These are phyloP conservation scores for Mucor mucedo DNA, from an alignment of 371 early-diverging fungal species.

Conservation along the genomic window DNA sequence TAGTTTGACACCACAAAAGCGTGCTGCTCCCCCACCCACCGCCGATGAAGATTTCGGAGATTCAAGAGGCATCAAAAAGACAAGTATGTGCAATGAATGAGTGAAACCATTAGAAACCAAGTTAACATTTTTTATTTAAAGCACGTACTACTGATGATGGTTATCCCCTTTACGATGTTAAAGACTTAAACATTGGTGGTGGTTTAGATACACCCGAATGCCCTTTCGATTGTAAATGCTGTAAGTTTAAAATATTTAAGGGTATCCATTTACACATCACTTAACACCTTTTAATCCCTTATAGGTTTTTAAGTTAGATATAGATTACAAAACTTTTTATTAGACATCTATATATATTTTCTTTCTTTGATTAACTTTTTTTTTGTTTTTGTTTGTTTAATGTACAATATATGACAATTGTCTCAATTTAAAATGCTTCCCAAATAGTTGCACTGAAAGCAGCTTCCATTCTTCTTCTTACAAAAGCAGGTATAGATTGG, in stretches of 20 bases:
- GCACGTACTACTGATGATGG: constrained; percentile 60
- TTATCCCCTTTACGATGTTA: constrained; percentile 55
- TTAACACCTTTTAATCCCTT: too few relatives aligned
- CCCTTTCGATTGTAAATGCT: constrained; percentile 57
- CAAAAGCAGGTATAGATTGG: constrained; percentile 84
- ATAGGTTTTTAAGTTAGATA: background rate
- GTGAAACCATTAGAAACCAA: background rate
- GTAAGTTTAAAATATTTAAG: constrained; percentile 31
- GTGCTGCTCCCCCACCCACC: constrained; percentile 26
- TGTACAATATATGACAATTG: background rate
- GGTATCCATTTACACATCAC: background rate
- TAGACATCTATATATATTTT: background rate
- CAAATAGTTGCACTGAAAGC: constrained; percentile 40
- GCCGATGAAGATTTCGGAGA: constrained; percentile 46
- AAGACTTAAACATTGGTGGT: constrained; percentile 51
- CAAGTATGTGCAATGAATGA: constrained; percentile 33
- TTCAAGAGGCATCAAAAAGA: constrained; percentile 50
- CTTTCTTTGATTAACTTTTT: background rate
- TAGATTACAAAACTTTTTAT: background rate
- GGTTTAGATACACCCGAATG: constrained; percentile 54
- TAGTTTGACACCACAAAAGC: constrained; percentile 25
- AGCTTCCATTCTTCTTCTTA: constrained; percentile 87
- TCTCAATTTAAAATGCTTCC: constrained; percentile 30
- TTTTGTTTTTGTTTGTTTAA: constrained; percentile 3
- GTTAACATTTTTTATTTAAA: constrained; percentile 9